Conservation (phyloP, 306 rosid genomes). For the Betula pendula region DNA sequence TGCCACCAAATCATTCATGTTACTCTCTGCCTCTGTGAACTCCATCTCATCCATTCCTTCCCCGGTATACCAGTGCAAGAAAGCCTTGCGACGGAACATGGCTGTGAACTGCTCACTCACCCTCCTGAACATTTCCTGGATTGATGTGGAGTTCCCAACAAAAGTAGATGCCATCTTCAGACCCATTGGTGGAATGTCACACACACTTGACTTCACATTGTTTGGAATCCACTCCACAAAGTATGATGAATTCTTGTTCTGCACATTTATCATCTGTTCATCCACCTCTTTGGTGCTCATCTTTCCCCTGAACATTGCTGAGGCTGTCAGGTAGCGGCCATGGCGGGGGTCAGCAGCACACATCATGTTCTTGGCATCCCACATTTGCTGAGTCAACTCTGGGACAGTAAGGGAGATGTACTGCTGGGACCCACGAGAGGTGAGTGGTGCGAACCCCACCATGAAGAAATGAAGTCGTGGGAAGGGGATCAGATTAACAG, state of each 20-base stretch:
- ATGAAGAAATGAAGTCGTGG: constrained; percentile 97
- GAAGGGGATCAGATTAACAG: constrained; percentile 86
- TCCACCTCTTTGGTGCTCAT: constrained; percentile 98
- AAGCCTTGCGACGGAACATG: constrained; percentile 90
- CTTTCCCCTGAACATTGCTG: constrained; percentile 93
- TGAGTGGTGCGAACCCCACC: constrained; percentile 95
- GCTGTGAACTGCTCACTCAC: constrained; percentile 95
- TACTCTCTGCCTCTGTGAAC: constrained; percentile 91
- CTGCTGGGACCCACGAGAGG: constrained; percentile 93
- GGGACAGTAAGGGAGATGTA: constrained; percentile 92
- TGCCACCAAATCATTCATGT: constrained; percentile 93
- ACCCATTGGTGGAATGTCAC: constrained; percentile 82
- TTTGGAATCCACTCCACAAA: constrained; percentile 96
- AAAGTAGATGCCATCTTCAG: constrained; percentile 91
- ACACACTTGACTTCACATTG: constrained; percentile 92
- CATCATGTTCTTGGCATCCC: constrained; percentile 98
- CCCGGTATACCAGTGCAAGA: constrained; percentile 95
- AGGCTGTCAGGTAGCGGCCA: constrained; percentile 87
- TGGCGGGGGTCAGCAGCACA: constrained; percentile 98
- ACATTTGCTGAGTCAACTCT: constrained; percentile 93
- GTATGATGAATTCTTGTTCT: constrained; percentile 91
- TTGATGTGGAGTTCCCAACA: constrained; percentile 87
- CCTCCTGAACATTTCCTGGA: constrained; percentile 96
- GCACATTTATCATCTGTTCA: constrained; percentile 91
- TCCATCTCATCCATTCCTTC: constrained; percentile 99